These are phyloP conservation scores for Emydomyces testavorans DNA, from an alignment of 2,329 filamentous ascomycete species.

Conservation along the genomic window DNA sequence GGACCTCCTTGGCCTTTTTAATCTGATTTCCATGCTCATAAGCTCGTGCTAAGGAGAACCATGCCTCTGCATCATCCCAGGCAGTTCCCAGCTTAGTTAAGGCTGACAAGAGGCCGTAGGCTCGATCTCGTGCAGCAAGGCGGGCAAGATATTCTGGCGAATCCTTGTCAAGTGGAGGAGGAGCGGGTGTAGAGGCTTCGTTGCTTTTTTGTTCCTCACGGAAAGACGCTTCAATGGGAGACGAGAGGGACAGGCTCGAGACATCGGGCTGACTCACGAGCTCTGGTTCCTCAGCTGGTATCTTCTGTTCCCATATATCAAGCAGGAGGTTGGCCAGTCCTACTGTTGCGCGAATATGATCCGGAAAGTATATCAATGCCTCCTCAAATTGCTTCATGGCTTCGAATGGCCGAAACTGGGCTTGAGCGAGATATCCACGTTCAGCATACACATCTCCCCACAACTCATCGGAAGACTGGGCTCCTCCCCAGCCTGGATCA, in stretches of 20 bases:
- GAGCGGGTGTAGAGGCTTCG: not conserved
- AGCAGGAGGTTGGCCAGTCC: conserved; percentile 75
- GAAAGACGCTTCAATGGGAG: conserved; percentile 17
- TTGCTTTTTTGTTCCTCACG: not conserved
- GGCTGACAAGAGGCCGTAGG: conserved; percentile 68
- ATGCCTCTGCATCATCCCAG: conserved; percentile 89
- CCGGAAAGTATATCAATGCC: conserved; percentile 63
- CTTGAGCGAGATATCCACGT: conserved; percentile 56
- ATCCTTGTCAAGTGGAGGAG: conserved; percentile 21
- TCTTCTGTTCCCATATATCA: conserved; percentile 59
- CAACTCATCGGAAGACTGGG: conserved; percentile 69
- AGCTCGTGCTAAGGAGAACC: conserved; percentile 75
- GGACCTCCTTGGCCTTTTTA: conserved; percentile 78
- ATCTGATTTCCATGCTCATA: conserved; percentile 78
- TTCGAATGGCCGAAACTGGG: conserved; percentile 51
- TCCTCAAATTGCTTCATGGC: conserved; percentile 72
- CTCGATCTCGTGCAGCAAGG: conserved; percentile 79
- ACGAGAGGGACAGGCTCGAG: conserved; percentile 21
- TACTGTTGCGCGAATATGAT: conserved; percentile 71
- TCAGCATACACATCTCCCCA: conserved; percentile 76
- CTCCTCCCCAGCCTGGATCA: conserved; percentile 62
- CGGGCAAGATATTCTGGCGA: conserved; percentile 64
- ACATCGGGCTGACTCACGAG: conserved; percentile 22
- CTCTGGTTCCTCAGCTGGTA: conserved; percentile 26
- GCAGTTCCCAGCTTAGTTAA: conserved; percentile 75